These are phyloP conservation scores for Remersonia thermophila DNA, from an alignment of 2,329 filamentous ascomycete species.

Conservation along the genomic window DNA sequence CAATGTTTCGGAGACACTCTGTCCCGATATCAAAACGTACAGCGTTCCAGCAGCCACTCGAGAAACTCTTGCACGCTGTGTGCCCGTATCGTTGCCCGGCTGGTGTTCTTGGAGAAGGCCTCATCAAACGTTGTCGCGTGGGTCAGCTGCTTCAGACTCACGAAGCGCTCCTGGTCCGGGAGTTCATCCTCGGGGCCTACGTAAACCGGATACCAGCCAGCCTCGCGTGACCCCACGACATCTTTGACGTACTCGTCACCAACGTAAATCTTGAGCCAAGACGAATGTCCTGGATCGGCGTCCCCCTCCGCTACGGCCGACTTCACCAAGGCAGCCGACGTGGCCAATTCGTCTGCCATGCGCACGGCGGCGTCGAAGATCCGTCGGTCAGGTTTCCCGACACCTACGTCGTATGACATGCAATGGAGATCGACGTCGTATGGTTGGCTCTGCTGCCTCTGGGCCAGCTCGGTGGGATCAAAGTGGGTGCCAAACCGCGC, in stretches of 20 bases:
- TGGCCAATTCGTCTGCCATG: neutral
- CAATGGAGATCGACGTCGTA: conserved; percentile 42
- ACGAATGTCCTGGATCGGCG: no score
- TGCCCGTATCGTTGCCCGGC: neutral
- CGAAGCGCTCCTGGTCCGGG: neutral
- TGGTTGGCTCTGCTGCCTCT: neutral
- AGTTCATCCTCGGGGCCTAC: neutral
- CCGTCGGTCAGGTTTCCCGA: conserved; percentile 42
- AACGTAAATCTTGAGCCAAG: conserved; percentile 12
- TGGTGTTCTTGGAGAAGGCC: neutral
- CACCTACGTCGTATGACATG: conserved; percentile 51
- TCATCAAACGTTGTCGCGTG: neutral
- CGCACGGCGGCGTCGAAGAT: conserved; percentile 43
- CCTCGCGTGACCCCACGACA: conserved; percentile 3
- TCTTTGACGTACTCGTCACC: conserved; percentile 13
- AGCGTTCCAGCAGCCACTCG: conserved; percentile 1
- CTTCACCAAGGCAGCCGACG: no score
- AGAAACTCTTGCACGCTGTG: neutral
- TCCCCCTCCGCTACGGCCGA: neutral
- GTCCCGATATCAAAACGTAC: neutral
- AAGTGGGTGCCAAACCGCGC: conserved; percentile 18
- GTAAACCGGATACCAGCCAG: conserved; percentile 11
- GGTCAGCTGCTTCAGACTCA: neutral
- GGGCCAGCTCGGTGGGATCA: neutral
- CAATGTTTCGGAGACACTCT: no score